Percentiles rank a stretch among this genome's conserved stretches.
phyloP scores from a whole-genome alignment of 2,329 filamentous ascomycete genomes.

The Scolecobasidium constrictum region DNA sequence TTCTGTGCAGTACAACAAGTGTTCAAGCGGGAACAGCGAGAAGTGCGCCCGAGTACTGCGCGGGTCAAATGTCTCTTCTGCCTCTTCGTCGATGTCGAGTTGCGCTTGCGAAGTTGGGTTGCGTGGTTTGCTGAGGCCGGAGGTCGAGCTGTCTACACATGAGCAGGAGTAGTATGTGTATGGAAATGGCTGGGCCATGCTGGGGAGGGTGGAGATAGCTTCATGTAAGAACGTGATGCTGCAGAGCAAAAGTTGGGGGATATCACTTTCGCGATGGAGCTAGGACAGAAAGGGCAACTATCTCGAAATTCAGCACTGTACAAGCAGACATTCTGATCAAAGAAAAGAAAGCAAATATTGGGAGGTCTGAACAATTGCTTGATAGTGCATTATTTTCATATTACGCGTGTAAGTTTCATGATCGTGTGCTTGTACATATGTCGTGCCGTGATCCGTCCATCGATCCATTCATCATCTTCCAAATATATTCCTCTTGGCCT shows the following conservation, averaged over 20 bases:
- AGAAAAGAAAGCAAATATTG: not conserved
- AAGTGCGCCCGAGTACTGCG: constrained; percentile 76
- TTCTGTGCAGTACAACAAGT: constrained; percentile 93
- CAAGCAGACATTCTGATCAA: not conserved
- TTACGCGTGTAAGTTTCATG: not conserved
- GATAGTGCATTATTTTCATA: not conserved
- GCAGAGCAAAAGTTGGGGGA: not conserved
- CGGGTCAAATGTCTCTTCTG: constrained; percentile 77
- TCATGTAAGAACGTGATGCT: not conserved
- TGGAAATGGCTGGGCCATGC: constrained; percentile 47
- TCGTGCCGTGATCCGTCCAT: too few relatives aligned
- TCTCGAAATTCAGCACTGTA: not conserved
- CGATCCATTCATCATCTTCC: too few relatives aligned
- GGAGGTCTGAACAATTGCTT: not conserved
- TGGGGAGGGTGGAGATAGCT: not conserved
- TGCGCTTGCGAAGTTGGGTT: constrained; percentile 13
- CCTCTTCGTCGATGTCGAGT: constrained; percentile 46
- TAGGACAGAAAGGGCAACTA: not conserved
- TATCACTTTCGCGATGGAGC: not conserved
- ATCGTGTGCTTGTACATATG: too few relatives aligned
- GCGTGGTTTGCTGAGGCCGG: constrained; percentile 18
- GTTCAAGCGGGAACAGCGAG: constrained; percentile 84
- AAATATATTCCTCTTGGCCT: too few relatives aligned
- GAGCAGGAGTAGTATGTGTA: constrained; percentile 56
- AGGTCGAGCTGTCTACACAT: constrained; percentile 35